These are phyloP conservation scores for Diaporthe sp. DNA, from an alignment of 2,329 filamentous ascomycete genomes.

Conservation along the genomic window DNA sequence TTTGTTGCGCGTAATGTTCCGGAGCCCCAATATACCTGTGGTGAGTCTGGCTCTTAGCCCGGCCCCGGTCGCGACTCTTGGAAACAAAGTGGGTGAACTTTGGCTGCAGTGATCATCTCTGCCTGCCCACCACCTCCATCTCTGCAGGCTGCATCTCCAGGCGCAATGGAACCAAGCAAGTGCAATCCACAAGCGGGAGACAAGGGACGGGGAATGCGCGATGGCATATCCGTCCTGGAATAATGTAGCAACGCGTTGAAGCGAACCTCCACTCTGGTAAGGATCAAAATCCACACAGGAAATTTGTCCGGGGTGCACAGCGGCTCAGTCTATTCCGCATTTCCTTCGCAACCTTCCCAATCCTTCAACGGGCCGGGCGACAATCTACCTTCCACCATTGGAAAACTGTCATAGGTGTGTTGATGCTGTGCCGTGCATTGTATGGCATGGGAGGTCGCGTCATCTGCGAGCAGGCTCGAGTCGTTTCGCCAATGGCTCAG, in stretches of 20 bases:
- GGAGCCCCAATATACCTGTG: conserved; percentile 2
- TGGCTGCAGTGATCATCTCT: conserved; percentile 29
- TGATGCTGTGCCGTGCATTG: conserved; percentile 12
- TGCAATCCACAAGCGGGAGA: conserved; percentile 36
- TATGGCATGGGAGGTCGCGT: neutral
- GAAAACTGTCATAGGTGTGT: conserved; percentile 10
- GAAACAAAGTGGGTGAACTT: conserved; percentile 9
- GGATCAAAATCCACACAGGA: conserved; percentile 40
- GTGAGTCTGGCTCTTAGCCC: conserved; percentile 17
- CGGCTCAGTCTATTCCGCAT: conserved; percentile 35
- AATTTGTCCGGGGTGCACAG: conserved; percentile 38
- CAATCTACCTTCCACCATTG: conserved; percentile 30
- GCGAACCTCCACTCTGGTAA: conserved; percentile 38
- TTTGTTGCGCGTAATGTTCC: conserved; percentile 19
- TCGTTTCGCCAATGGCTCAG: neutral
- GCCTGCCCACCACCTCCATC: conserved; percentile 34
- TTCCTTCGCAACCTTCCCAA: conserved; percentile 40
- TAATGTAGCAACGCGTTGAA: conserved; percentile 32
- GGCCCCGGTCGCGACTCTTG: conserved; percentile 8
- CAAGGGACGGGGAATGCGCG: conserved; percentile 40
- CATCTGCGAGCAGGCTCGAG: conserved; percentile 12
- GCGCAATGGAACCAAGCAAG: conserved; percentile 39
- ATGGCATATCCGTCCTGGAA: conserved; percentile 39
- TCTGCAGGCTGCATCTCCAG: conserved; percentile 25
- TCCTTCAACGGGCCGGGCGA: conserved; percentile 24